phyloP scores from a whole-genome alignment of 106 monocot genomes.

The Dactylorhiza incarnata region DNA sequence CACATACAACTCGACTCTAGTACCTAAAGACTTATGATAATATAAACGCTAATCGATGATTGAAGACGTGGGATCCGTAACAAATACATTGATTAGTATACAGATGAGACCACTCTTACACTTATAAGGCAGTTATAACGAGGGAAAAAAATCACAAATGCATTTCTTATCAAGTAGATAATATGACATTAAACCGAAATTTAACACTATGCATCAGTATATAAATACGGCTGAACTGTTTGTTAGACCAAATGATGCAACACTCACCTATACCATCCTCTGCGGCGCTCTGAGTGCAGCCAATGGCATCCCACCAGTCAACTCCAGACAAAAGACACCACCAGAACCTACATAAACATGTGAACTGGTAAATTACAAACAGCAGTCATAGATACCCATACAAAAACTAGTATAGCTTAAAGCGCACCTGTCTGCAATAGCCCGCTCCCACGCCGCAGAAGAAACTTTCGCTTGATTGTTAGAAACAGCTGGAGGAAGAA shows the following conservation, averaged over 20 bases:
- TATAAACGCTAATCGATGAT: too few species aligned
- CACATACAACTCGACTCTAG: too few species aligned
- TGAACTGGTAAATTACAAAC: not conserved
- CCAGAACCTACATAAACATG: conserved; percentile 66
- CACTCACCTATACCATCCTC: conserved; percentile 92
- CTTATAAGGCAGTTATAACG: too few species aligned
- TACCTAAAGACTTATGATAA: too few species aligned
- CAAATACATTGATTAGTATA: too few species aligned
- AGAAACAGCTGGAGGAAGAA: conserved; percentile 78
- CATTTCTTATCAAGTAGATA: not conserved
- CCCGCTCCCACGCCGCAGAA: conserved; percentile 85
- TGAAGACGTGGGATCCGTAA: too few species aligned
- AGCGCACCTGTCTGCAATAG: conserved; percentile 83
- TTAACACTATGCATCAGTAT: not conserved
- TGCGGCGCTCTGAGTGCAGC: conserved; percentile 97
- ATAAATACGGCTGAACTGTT: not conserved
- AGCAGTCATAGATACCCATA: not conserved
- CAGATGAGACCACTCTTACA: too few species aligned
- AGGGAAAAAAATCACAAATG: not conserved
- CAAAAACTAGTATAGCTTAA: not conserved
- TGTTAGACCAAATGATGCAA: not conserved
- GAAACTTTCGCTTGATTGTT: conserved; percentile 53
- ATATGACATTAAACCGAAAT: not conserved
- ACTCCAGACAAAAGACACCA: conserved; percentile 94
- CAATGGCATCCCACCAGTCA: conserved; percentile 99